phyloP scores from a whole-genome alignment of 441 rosid genomes.

The Populus trichocarpa region DNA sequence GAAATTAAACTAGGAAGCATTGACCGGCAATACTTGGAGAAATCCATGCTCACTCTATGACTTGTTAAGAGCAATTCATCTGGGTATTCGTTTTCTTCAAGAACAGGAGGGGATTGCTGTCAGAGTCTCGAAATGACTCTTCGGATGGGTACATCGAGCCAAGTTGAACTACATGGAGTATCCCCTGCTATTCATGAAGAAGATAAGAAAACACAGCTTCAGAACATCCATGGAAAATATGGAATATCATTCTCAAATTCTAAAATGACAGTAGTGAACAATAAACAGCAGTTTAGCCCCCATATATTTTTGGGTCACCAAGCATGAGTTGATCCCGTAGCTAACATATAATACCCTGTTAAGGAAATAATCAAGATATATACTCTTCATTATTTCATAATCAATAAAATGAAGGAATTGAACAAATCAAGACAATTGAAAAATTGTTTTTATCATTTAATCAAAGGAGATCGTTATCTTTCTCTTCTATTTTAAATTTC shows the following conservation, averaged over 20 bases:
- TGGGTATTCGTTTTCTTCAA: not conserved
- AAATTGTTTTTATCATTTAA: too few species aligned
- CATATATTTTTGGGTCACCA: not conserved
- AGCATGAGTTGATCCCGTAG: not conserved
- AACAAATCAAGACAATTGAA: not conserved
- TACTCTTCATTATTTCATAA: not conserved
- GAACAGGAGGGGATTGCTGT: not conserved
- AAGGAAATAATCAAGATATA: not conserved
- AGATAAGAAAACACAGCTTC: too few species aligned
- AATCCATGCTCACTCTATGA: too few species aligned
- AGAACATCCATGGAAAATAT: not conserved
- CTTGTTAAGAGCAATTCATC: too few species aligned
- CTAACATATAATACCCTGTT: not conserved
- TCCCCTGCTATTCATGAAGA: not conserved
- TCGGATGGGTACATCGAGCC: not conserved
- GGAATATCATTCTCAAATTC: not conserved
- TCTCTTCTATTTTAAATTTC: too few species aligned
- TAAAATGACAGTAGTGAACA: not conserved
- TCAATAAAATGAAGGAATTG: not conserved
- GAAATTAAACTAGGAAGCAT: too few species aligned
- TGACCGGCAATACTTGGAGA: too few species aligned
- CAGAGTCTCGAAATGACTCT: not conserved
- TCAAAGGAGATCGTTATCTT: too few species aligned
- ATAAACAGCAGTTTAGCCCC: not conserved
- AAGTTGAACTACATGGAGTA: not conserved